Evolutionary conservation across 192 early-diverging fungal species (phyloP).

Genomic region (Coemansia sp.): DNA sequence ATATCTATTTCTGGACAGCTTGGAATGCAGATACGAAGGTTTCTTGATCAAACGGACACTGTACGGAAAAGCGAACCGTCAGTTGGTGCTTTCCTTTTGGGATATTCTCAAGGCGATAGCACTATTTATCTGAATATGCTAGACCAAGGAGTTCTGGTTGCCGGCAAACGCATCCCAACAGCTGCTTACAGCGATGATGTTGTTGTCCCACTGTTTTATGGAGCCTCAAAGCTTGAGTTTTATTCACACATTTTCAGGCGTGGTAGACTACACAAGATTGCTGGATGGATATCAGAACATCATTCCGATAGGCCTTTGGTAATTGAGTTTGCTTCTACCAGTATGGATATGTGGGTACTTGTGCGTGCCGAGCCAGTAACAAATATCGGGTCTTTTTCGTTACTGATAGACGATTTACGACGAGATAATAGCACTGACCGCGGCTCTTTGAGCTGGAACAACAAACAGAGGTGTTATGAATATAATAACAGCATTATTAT

Average conservation of each 20-base stretch:
- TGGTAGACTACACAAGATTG: slow-evolving; percentile 23
- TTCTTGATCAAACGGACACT: background rate
- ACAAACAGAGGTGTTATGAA: slow-evolving; percentile 4
- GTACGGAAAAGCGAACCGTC: background rate
- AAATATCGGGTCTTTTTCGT: slow-evolving; percentile 20
- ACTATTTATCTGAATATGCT: slow-evolving; percentile 41
- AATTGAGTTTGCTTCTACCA: slow-evolving; percentile 28
- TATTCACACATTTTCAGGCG: slow-evolving; percentile 21
- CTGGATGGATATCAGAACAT: slow-evolving; percentile 15
- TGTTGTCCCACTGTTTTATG: slow-evolving; percentile 34
- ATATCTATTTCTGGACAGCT: slow-evolving; percentile 37
- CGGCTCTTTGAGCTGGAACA: slow-evolving; percentile 19
- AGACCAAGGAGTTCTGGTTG: slow-evolving; percentile 30
- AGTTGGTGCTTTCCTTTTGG: slow-evolving; percentile 37
- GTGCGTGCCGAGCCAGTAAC: slow-evolving; percentile 13
- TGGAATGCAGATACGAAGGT: slow-evolving; percentile 30
- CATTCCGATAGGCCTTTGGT: background rate
- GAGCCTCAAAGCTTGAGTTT: slow-evolving; percentile 19
- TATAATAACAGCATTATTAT: slow-evolving; percentile 9
- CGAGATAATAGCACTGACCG: slow-evolving; percentile 7
- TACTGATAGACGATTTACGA: slow-evolving; percentile 23
- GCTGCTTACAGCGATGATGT: slow-evolving; percentile 23
- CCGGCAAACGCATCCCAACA: slow-evolving; percentile 32
- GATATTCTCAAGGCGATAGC: slow-evolving; percentile 39
- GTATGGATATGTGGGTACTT: slow-evolving; percentile 14